Base-by-base conservation (phyloP, 345 rosid species). In the Populus davidiana region DNA sequence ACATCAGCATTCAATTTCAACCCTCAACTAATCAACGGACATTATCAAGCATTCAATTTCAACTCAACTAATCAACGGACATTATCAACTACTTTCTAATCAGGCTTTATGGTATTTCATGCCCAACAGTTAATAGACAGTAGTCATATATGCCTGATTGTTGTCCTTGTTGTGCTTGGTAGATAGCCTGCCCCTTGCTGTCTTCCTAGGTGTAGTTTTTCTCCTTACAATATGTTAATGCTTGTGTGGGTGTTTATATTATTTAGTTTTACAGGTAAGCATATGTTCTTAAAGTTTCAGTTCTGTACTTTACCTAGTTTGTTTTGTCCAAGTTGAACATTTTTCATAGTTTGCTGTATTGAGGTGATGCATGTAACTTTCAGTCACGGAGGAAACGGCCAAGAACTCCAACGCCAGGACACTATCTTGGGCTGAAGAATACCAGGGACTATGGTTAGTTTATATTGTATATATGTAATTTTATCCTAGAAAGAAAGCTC, bases 21-120 rank as follows among this genome's bases (percentile, higher is more conserved):
- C 90, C 82, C 81, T 91, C 98, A 90, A 94, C 97, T 94, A 90
- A 88, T 91, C 97, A 94, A 91, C 86, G 93, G 94, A 88, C 94
- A 74, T 74, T 74, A 87, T 90, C 85, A 88, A 89, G 93, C 92
- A 83, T 87, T 90, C 91, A 86, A 86, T 90, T 87, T 88, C 93
- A 86, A 91, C 92, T 92, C 98, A 89, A 94, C 98, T 94, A 90
- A 89, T 91, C 98, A 94, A 93, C 88, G 94, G 96, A 89, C 98
- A 90, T 91, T 91, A 88, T 73, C 98, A 91, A 88, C 97, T 90
- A 83, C 90, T 90, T 89, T 89, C 91, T 91, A 90, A 82, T 87
- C 89, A 87, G 86, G 87, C 86, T 84, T 84, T 87, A 85, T 91
- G 96, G 93, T 91, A 90, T 90, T 85, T 71, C 79, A 85, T 77